Evolutionary conservation across 2,329 filamentous ascomycete species (phyloP).

Genomic region (Hypoxylon sp.): DNA sequence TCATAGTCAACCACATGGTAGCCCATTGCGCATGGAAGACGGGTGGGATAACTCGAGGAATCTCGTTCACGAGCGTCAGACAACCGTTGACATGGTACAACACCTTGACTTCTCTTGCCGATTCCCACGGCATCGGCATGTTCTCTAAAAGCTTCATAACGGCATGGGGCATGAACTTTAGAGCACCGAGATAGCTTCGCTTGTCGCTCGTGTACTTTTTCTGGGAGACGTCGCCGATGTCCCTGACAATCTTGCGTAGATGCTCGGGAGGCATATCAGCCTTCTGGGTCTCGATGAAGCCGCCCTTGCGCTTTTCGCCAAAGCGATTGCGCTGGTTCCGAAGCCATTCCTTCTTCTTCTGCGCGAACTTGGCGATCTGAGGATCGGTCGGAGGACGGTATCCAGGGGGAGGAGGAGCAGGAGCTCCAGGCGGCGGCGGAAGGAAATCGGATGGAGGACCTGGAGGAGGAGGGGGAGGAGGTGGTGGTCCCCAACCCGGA

Average conservation of each 20-base stretch:
- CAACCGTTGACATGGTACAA: constrained; percentile 98
- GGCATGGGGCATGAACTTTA: constrained; percentile 99
- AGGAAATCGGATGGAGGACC: constrained; percentile 62
- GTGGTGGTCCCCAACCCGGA: constrained; percentile 62
- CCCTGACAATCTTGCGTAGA: constrained; percentile 95
- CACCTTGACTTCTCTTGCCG: constrained; percentile 93
- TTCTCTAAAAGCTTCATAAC: constrained; percentile 97
- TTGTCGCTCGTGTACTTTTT: constrained; percentile 99
- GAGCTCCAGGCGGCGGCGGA: constrained; percentile 63
- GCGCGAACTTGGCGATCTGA: constrained; percentile 90
- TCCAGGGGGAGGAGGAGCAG: constrained; percentile 82
- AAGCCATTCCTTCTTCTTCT: constrained; percentile 99
- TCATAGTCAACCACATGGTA: constrained; percentile 99
- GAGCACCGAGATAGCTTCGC: constrained; percentile 92
- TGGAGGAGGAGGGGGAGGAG: constrained; percentile 62
- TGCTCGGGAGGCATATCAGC: constrained; percentile 99
- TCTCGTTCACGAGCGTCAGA: constrained; percentile 95
- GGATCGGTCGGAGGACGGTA: constrained; percentile 83
- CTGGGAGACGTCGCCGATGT: constrained; percentile 98
- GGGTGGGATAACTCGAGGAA: constrained; percentile 93
- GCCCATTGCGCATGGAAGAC: constrained; percentile 99
- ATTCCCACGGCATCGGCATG: constrained; percentile 99
- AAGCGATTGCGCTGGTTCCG: constrained; percentile 90
- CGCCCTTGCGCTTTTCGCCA: constrained; percentile 94
- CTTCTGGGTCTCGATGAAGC: constrained; percentile 98